Evolutionary conservation across 495 filamentous ascomycete genomes (phyloP).

Genomic region (Cercophora sp.): DNA sequence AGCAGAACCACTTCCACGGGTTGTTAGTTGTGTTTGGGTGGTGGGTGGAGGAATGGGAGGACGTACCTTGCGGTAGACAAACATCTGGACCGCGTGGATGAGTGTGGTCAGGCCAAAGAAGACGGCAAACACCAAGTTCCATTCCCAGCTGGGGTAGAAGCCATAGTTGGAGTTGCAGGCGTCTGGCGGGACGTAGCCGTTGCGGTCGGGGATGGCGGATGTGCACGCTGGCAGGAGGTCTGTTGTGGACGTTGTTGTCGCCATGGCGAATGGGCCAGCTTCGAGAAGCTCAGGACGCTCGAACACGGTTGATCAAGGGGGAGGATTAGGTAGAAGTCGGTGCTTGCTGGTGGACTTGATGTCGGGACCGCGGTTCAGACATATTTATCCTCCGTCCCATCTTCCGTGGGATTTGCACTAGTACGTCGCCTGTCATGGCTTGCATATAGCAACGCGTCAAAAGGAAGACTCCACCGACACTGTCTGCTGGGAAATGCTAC

Average conservation of each 20-base stretch:
- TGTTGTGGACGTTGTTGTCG: too few species aligned
- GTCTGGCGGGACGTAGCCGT: conserved; percentile 29
- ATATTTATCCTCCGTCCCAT: not conserved
- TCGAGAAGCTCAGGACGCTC: too few species aligned
- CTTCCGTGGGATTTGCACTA: not conserved
- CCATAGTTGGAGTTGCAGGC: conserved; percentile 33
- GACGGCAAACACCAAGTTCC: conserved; percentile 22
- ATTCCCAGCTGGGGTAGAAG: conserved; percentile 25
- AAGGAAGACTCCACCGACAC: not conserved
- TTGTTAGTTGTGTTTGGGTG: not conserved
- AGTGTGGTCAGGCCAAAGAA: conserved; percentile 32
- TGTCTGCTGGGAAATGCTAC: not conserved
- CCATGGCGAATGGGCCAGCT: too few species aligned
- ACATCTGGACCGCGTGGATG: conserved; percentile 31
- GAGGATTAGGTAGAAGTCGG: too few species aligned
- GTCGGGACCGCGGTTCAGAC: too few species aligned
- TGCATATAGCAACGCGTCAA: not conserved
- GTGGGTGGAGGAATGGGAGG: not conserved
- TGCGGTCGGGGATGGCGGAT: conserved; percentile 21
- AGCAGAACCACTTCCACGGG: conserved; percentile 37
- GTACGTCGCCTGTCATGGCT: not conserved
- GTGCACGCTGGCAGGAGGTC: too few species aligned
- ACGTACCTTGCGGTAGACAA: conserved; percentile 22
- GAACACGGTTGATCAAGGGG: too few species aligned
- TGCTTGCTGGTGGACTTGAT: too few species aligned